Evolutionary conservation across 768 basidiomycete genomes (phyloP).

Genomic region (Leccinum pellstonianum): DNA sequence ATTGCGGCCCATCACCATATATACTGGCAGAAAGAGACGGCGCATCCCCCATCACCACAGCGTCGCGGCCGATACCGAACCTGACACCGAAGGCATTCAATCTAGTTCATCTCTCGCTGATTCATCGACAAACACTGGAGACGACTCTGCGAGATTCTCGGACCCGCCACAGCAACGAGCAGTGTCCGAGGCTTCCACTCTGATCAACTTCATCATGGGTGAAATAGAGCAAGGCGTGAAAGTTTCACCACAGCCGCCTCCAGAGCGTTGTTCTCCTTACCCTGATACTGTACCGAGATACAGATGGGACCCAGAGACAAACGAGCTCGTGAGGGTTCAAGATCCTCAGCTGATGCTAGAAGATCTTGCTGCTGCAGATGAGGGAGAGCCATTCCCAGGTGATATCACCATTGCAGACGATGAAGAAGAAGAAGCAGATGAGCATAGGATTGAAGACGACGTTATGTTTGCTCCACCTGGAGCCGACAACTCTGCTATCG

Average conservation of each 20-base stretch:
- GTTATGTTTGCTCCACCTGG: conserved; percentile 13
- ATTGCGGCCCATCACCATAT: background rate
- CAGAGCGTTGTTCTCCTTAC: background rate
- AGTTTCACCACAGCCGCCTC: background rate
- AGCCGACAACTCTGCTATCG: background rate
- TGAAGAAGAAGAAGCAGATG: background rate
- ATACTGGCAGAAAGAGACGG: background rate
- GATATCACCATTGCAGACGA: background rate
- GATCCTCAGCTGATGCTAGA: background rate
- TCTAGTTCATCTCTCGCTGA: background rate
- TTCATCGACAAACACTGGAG: background rate
- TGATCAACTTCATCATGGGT: background rate
- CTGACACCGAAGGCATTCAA: background rate
- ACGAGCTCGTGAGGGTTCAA: background rate
- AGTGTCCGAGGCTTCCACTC: background rate
- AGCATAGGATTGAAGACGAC: conserved; percentile 13
- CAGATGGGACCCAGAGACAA: conserved; percentile 9
- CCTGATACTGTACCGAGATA: conserved; percentile 5
- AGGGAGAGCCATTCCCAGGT: background rate
- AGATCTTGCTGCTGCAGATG: background rate
- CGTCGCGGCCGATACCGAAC: background rate
- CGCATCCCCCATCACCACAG: background rate
- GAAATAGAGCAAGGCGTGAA: background rate
- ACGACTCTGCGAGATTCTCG: too few species aligned
- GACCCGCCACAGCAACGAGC: background rate